These are phyloP conservation scores for Gracilaria domingensis DNA, from an alignment of 23 red algal genomes.

Conservation along the genomic window DNA sequence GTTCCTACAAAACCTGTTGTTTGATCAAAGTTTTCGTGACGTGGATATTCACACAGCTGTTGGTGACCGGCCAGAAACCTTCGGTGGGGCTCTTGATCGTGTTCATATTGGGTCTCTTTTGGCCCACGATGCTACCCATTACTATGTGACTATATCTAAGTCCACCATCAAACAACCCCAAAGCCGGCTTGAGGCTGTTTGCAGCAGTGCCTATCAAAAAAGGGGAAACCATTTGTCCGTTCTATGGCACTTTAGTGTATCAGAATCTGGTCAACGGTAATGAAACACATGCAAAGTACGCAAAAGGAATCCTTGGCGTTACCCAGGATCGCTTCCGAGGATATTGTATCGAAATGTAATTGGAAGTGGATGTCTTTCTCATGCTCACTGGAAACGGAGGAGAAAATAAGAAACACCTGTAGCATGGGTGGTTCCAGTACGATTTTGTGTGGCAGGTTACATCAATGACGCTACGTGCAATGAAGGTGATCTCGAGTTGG, in stretches of 20 bases:
- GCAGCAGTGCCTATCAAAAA: not conserved
- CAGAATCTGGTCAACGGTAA: not conserved
- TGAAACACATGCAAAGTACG: not conserved
- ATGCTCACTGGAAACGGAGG: not conserved
- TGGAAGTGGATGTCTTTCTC: conserved; percentile 2
- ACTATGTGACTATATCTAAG: not conserved
- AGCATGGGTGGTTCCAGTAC: not conserved
- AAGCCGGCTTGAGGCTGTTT: conserved; percentile 7
- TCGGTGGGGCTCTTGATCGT: not conserved
- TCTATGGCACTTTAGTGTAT: conserved; percentile 2
- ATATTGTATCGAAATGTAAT: conserved; percentile 1
- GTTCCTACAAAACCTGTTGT: too few species aligned
- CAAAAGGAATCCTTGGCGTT: not conserved
- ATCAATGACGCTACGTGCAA: conserved; percentile 12
- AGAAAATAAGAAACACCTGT: not conserved
- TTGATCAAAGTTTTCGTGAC: not conserved
- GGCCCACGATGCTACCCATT: not conserved
- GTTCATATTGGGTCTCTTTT: not conserved
- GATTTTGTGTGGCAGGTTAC: not conserved
- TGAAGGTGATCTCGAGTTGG: not conserved
- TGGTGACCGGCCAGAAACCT: not conserved
- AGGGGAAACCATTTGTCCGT: not conserved
- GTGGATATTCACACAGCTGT: not conserved
- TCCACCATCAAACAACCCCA: conserved; percentile 14
- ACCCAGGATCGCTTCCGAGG: not conserved